These are phyloP conservation scores for Perilla frutescens DNA, from an alignment of 257 asterid genomes.

Conservation along the genomic window DNA sequence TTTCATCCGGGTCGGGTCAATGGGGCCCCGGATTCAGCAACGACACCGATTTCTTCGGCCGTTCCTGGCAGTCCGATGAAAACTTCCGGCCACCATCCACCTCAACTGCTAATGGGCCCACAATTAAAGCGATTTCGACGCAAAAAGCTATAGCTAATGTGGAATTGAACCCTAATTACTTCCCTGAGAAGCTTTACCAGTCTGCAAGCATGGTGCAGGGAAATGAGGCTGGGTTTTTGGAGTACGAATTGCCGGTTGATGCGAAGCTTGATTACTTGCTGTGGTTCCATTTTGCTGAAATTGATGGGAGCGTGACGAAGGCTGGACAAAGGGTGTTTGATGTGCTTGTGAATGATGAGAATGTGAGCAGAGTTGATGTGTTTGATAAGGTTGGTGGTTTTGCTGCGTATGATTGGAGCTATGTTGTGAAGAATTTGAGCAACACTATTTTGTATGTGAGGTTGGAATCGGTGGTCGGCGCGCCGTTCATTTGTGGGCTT, in stretches of 20 bases:
- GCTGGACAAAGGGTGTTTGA: slow-evolving; percentile 91
- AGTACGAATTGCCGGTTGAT: slow-evolving; percentile 70
- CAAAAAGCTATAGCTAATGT: slow-evolving; percentile 52
- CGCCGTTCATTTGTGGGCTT: slow-evolving; percentile 83
- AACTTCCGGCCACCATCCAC: slow-evolving; percentile 38
- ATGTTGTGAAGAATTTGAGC: slow-evolving; percentile 85
- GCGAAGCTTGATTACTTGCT: slow-evolving; percentile 88
- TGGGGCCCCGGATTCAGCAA: slow-evolving; percentile 97
- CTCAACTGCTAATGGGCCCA: slow-evolving; percentile 40
- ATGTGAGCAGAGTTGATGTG: slow-evolving; percentile 78
- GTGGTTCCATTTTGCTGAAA: slow-evolving; percentile 94
- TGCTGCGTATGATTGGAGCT: slow-evolving; percentile 80
- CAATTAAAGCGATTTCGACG: slow-evolving; percentile 61
- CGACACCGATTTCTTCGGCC: slow-evolving; percentile 79
- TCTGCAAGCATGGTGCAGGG: slow-evolving; percentile 63
- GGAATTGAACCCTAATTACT: slow-evolving; percentile 69
- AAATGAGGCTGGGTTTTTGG: slow-evolving; percentile 61
- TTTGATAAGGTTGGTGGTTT: slow-evolving; percentile 77
- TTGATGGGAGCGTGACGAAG: slow-evolving; percentile 69
- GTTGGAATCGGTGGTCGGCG: slow-evolving; percentile 72
- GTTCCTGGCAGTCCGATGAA: slow-evolving; percentile 84
- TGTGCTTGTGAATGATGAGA: slow-evolving; percentile 72
- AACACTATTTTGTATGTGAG: slow-evolving; percentile 65
- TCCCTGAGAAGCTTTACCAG: slow-evolving; percentile 79
- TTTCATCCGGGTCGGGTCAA: slow-evolving; percentile 79